phyloP scores from a whole-genome alignment of 2,329 filamentous ascomycete species.

The Chalaropsis thielavioides region DNA sequence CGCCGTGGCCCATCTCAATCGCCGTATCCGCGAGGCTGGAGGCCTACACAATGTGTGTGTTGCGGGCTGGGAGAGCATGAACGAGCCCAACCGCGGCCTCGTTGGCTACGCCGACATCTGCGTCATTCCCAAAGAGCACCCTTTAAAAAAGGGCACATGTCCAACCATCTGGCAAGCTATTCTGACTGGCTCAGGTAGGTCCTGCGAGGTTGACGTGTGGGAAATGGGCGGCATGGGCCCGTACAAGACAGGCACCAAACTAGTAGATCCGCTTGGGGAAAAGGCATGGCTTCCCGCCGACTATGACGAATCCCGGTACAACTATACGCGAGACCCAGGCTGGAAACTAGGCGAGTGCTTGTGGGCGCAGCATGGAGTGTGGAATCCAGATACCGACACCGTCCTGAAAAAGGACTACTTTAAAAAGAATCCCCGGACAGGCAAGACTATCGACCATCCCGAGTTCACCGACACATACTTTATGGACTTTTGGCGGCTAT shows the following conservation, averaged over 20 bases:
- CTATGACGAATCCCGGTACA: constrained; percentile 66
- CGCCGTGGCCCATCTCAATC: constrained; percentile 68
- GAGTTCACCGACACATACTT: constrained; percentile 86
- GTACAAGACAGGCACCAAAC: constrained; percentile 67
- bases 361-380: constrained; percentile 94
- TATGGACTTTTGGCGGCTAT: constrained; percentile 69
- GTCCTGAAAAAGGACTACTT: constrained; percentile 82
- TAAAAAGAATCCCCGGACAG: constrained; percentile 58
- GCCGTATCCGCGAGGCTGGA: constrained; percentile 75
- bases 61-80: constrained; percentile 91
- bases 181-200: constrained; percentile 75
- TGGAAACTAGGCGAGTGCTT: constrained; percentile 93
- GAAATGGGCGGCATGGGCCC: constrained; percentile 88
- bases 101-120: constrained; percentile 72
- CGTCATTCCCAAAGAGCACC: constrained; percentile 70
- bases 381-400: constrained; percentile 67
- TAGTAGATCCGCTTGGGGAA: constrained; percentile 80
- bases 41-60: constrained; percentile 76
- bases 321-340: constrained; percentile 70
- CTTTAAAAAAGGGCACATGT: constrained; percentile 80
- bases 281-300: constrained; percentile 69
- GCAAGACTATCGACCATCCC: constrained; percentile 61
- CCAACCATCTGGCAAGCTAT: constrained; percentile 93
- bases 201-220: constrained; percentile 82
- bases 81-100: constrained; percentile 84